Evolutionary conservation across 306 rosid genomes (phyloP), one percentile per base, ranked within the genome.

Genomic region (Casuarina glauca): DNA sequence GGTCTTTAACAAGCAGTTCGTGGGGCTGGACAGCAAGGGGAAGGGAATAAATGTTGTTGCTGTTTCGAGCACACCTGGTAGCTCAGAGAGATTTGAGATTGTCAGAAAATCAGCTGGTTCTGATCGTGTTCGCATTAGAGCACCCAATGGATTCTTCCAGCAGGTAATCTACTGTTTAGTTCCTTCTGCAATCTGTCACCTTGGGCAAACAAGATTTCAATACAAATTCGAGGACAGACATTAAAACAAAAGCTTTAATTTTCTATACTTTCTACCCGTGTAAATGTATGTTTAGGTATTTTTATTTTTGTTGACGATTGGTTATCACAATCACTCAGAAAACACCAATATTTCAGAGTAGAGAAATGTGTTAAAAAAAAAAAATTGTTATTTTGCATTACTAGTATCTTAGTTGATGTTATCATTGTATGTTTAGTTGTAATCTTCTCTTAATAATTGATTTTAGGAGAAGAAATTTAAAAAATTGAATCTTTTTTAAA

Each of bases 1-100:
- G 62, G 94, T 91, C 57, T 93, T 88, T 69, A 66, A 79, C 69
- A 81, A 83, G 38, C 90, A 91, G 38, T 93, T 93, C 77, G 87
- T 89, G 70, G 97, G 96, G 43, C 70, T 93, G 62, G 79, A 58
- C 16, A 69, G 10, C 19, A 74, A 49, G 0, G 74, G 79, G 68
- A 74, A 88, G 52, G 86, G 83, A 32, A 46, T 63, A 51, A 78
- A 78, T 3, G 89, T 80, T 0, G 91, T 91, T 3, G 96, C 96
- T 9, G 46, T 85, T 49, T 48, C 85, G 4, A 87, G 72, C 63
- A 11, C 57, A 43, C 81, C 90, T 3, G 84, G 70, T 10, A 73
- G 49, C 36, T 82, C 85, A 0, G 79, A 69, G 66, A 88, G 84
- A 0, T 91, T 91, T 32, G 53, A 81, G 69, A 71, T 93, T 72